phyloP scores from a whole-genome alignment of 2,329 filamentous ascomycete genomes.

The Elsinoe necatrix region DNA sequence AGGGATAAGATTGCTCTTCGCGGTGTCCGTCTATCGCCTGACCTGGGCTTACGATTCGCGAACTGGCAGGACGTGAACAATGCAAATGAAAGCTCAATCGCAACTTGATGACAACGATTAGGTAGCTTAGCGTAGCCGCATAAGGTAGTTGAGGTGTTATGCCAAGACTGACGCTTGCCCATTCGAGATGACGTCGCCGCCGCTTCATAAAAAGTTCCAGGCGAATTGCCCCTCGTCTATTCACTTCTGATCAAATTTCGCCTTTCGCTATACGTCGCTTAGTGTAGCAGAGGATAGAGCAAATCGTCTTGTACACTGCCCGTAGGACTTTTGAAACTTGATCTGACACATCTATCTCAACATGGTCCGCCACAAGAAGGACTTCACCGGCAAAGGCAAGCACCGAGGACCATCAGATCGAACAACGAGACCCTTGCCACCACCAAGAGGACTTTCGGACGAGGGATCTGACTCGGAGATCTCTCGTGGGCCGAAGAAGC shows the following conservation, averaged over 20 bases:
- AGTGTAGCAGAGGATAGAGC: not conserved
- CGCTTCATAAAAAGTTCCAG: not conserved
- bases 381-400: constrained; percentile 65
- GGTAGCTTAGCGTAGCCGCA: not conserved
- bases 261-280: not conserved
- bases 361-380: constrained; percentile 97
- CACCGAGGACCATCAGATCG: constrained; percentile 41
- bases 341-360: constrained; percentile 5
- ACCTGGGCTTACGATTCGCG: not conserved
- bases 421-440: constrained; percentile 17
- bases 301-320: not conserved
- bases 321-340: not conserved
- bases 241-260: not conserved
- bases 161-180: constrained; percentile 11
- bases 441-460: constrained; percentile 18
- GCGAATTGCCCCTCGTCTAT: not conserved
- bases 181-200: constrained; percentile 7
- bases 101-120: constrained; percentile 1
- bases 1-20: not conserved
- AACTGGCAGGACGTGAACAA: not conserved
- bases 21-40: not conserved
- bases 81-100: constrained; percentile 1
- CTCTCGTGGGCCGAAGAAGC: constrained; percentile 28
- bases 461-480: constrained; percentile 21
- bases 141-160: constrained; percentile 11